These are phyloP conservation scores for Globisporangium parvum DNA, from an alignment of 352 stramenopile species.

Conservation along the genomic window DNA sequence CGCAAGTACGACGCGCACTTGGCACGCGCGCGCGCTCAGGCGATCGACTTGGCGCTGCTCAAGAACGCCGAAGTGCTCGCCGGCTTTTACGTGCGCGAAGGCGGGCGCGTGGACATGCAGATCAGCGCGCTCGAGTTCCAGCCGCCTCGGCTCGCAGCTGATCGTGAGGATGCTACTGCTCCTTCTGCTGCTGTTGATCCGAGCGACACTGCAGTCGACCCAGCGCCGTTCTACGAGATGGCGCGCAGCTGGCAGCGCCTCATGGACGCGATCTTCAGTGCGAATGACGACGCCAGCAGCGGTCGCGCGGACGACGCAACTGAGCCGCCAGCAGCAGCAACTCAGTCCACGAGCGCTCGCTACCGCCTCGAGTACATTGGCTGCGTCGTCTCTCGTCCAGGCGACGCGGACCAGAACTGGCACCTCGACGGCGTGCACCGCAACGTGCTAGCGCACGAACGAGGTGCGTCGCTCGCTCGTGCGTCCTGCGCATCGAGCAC, in stretches of 20 bases:
- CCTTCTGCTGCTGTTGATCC: background rate
- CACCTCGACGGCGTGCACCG: constrained; percentile 70
- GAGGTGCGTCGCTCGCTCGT: constrained; percentile 20
- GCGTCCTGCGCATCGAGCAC: no score
- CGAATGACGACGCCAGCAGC: background rate
- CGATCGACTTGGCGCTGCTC: constrained; percentile 24
- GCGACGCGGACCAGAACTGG: constrained; percentile 69
- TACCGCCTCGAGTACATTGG: constrained; percentile 64
- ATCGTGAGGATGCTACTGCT: no score
- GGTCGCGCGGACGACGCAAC: constrained; percentile 7
- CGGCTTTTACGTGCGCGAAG: constrained; percentile 68
- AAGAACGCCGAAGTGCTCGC: constrained; percentile 47
- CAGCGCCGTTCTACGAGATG: constrained; percentile 25
- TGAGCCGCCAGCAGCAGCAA: background rate
- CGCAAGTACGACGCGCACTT: constrained; percentile 33
- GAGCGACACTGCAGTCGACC: constrained; percentile 16
- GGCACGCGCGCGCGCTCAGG: constrained; percentile 16
- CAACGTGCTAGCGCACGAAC: constrained; percentile 41
- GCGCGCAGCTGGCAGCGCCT: constrained; percentile 23
- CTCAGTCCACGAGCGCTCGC: background rate
- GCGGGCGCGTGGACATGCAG: constrained; percentile 69
- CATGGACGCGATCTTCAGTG: constrained; percentile 15
- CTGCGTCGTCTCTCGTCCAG: constrained; percentile 57
- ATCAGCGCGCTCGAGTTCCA: constrained; percentile 21
- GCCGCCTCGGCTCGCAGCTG: constrained; percentile 1